Percentiles rank a stretch among this genome's conserved stretches.
Evolutionary conservation across 441 rosid species (phyloP).

Genomic region (Viola pubescens): DNA sequence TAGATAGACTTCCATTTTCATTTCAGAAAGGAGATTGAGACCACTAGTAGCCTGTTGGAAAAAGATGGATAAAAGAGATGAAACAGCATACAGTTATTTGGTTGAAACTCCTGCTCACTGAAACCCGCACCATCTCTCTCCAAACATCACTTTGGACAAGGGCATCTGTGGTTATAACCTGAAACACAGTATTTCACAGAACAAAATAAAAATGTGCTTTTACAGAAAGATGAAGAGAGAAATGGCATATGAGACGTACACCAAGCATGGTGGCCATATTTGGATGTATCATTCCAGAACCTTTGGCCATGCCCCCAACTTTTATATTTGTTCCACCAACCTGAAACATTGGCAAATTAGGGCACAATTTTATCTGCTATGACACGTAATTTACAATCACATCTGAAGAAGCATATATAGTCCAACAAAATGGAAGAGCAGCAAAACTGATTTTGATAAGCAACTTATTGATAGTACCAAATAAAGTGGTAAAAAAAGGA

Average conservation of each 20-base stretch:
- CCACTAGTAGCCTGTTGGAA: neutral
- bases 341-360: conserved; percentile 31
- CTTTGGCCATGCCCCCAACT: conserved; percentile 96
- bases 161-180: conserved; percentile 94
- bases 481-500: too few relatives aligned
- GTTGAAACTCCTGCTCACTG: conserved; percentile 92
- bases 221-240: conserved; percentile 10
- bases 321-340: conserved; percentile 57
- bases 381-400: conserved; percentile 1
- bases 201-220: conserved; percentile 6
- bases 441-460: neutral
- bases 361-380: neutral
- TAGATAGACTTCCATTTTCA: too few relatives aligned
- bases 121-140: conserved; percentile 82
- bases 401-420: neutral
- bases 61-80: conserved; percentile 8
- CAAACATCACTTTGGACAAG: conserved; percentile 71
- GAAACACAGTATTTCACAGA: conserved; percentile 21
- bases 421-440: neutral
- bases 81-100: conserved; percentile 72
- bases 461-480: too few relatives aligned
- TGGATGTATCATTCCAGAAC: conserved; percentile 99
- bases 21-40: neutral
- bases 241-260: conserved; percentile 38
- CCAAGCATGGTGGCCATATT: conserved; percentile 98